Base-by-base conservation (phyloP, 768 basidiomycete species). In the Chalciporus pseudorubinellus region DNA sequence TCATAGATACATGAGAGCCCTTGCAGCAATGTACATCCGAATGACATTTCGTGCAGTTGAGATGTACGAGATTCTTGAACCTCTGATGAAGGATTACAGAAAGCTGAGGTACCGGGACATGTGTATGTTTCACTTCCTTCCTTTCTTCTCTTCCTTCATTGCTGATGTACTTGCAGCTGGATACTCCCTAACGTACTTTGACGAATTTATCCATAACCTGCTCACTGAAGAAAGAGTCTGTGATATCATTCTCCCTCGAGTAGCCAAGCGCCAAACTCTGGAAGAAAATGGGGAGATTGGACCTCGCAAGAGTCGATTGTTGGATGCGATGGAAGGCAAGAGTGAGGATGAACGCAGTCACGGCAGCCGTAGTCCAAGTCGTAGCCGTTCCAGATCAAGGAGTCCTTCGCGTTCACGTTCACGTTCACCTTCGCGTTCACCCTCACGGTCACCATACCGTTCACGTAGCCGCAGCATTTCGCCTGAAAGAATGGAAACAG, bases 211-310 rank as follows among this genome's bases (percentile, higher is more conserved):
- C 38, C 84, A 98, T 68, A 74, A 81, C 39, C 77, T 98, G 10
- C 72, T 98, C 28, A 82, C 78, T 5, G 87, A 95, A 64, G 97
- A 98, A 54, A 81, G 94, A 51, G 95, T 93, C 6, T 98, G 95
- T 70, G 97, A 98, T 72, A 90, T 92, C 61, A 98, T 98, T 61
- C 73, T 99, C 40, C 97, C 97, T 14, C 85, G 97, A 44, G 70
- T 98, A 55, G 81, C 84, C 9, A 93, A 89, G 72, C 81, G 97
- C 19, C 80, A 84, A 46, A 84, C 90, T 3, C 73, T 98, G 21
- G 97, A 98, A 73, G 95, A 99, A 65, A 90, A 84, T 18, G 88
- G 90, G 39, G 94, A 98, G 8, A 77, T 99, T 20, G 85, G 85
- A 0, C 88, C 90, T 4, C 76, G 95, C 14, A 83, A 89, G 67